Conservation (phyloP, 1,139 yeast genomes). For the Yamadazyma dushanensis region DNA sequence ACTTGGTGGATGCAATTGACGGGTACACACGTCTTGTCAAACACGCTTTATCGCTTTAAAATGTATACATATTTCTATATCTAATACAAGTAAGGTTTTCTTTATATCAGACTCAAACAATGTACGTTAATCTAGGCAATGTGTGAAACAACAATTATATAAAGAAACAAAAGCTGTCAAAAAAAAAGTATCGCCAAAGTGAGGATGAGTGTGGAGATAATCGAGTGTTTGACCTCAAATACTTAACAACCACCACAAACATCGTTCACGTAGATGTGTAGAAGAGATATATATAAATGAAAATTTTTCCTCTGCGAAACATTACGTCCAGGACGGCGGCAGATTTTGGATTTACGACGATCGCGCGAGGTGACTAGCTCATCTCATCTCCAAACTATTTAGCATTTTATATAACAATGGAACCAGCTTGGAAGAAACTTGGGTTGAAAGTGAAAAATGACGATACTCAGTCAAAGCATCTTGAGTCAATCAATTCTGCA, state of each 20-base stretch:
- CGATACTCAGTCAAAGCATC: slow-evolving; percentile 36
- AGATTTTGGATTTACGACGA: no score
- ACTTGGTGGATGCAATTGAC: slow-evolving; percentile 51
- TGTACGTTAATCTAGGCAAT: slow-evolving; percentile 32
- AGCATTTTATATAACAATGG: slow-evolving; percentile 9
- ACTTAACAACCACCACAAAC: neutral
- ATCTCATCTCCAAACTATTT: slow-evolving; percentile 8
- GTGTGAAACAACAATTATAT: slow-evolving; percentile 19
- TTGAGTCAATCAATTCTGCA: slow-evolving; percentile 45
- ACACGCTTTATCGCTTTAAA: slow-evolving; percentile 15
- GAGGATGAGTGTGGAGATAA: neutral
- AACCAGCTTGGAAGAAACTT: slow-evolving; percentile 92
- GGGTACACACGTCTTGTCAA: slow-evolving; percentile 56
- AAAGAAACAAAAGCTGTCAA: slow-evolving; percentile 12
- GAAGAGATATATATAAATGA: neutral
- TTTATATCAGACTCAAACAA: slow-evolving; percentile 57
- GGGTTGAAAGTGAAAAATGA: slow-evolving; percentile 62
- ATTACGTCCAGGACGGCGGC: no score
- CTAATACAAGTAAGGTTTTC: slow-evolving; percentile 37
- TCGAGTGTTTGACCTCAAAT: slow-evolving; percentile 1
- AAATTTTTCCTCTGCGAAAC: neutral
- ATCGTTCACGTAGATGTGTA: no score
- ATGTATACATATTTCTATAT: slow-evolving; percentile 57
- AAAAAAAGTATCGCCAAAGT: slow-evolving; percentile 13
- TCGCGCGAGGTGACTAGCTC: no score